phyloP scores from a whole-genome alignment of 768 basidiomycete species.

The Tricholoma hemisulphureum region DNA sequence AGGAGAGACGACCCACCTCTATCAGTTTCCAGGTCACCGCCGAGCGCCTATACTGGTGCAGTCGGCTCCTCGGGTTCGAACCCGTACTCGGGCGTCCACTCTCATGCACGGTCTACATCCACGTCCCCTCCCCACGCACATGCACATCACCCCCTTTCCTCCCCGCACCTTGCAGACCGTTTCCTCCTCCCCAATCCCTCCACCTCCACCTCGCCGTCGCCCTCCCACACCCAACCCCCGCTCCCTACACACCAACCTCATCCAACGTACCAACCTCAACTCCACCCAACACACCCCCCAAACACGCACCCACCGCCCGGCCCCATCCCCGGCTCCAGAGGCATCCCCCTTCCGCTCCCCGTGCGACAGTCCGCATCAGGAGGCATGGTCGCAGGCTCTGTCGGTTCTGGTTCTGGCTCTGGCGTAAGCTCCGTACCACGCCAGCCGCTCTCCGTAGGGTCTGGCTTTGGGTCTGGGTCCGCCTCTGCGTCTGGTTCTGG shows the following conservation, averaged over 20 bases:
- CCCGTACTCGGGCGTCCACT: not conserved
- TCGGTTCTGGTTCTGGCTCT: not conserved
- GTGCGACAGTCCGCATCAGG: constrained; percentile 7
- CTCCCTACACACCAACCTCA: not conserved
- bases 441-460: not conserved
- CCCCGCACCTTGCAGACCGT: constrained; percentile 29
- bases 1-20: not conserved
- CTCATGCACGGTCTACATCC: not conserved
- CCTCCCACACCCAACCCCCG: not conserved
- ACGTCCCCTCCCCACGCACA: not conserved
- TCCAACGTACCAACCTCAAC: constrained; percentile 1
- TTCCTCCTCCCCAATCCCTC: constrained; percentile 33
- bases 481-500: not conserved
- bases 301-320: constrained; percentile 24
- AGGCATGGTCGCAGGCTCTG: constrained; percentile 10
- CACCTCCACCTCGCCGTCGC: not conserved
- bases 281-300: constrained; percentile 33
- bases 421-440: not conserved
- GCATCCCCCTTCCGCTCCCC: constrained; percentile 13
- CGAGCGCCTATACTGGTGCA: not conserved
- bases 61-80: not conserved
- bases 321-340: constrained; percentile 1
- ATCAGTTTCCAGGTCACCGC: not conserved
- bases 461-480: not conserved
- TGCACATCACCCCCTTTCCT: not conserved